phyloP scores from a whole-genome alignment of 169 alveolate species.

The Theileria equi region DNA sequence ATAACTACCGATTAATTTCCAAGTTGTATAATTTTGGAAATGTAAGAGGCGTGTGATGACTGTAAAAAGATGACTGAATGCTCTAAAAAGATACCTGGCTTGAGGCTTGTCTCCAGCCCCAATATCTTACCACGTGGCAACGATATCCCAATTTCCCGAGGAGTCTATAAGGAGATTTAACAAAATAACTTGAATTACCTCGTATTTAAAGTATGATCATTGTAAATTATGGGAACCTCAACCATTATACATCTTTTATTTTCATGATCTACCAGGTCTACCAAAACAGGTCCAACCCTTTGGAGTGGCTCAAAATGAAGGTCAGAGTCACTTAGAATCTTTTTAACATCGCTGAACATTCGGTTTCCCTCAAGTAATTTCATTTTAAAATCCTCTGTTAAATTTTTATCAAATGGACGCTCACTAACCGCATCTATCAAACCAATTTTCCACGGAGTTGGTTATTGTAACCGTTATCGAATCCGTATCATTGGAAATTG shows the following conservation, averaged over 20 bases:
- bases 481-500: conserved; percentile 34
- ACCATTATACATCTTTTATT: conserved; percentile 30
- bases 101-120: conserved; percentile 66
- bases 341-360: conserved; percentile 45
- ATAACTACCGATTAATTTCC: conserved; percentile 13
- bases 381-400: conserved; percentile 36
- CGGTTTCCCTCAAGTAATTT: conserved; percentile 29
- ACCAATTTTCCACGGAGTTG: conserved; percentile 36
- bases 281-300: conserved; percentile 50
- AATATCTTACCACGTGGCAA: conserved; percentile 53
- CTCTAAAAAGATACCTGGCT: conserved; percentile 50
- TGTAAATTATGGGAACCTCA: conserved; percentile 34
- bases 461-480: conserved; percentile 3
- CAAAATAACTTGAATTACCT: conserved; percentile 22
- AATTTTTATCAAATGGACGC: neutral
- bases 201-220: conserved; percentile 17
- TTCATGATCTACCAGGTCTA: conserved; percentile 44
- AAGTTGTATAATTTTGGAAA: conserved; percentile 36
- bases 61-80: conserved; percentile 2
- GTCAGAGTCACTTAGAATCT: conserved; percentile 39
- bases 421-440: conserved; percentile 32
- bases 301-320: conserved; percentile 14
- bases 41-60: conserved; percentile 56
- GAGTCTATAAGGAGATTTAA: conserved; percentile 8
- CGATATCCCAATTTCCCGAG: conserved; percentile 52